A percentile compares a stretch with the other conserved stretches of the same genome.
These are phyloP conservation scores for Annona cherimola DNA, from an alignment of 164 flowering plant genomes.

Conservation along the genomic window DNA sequence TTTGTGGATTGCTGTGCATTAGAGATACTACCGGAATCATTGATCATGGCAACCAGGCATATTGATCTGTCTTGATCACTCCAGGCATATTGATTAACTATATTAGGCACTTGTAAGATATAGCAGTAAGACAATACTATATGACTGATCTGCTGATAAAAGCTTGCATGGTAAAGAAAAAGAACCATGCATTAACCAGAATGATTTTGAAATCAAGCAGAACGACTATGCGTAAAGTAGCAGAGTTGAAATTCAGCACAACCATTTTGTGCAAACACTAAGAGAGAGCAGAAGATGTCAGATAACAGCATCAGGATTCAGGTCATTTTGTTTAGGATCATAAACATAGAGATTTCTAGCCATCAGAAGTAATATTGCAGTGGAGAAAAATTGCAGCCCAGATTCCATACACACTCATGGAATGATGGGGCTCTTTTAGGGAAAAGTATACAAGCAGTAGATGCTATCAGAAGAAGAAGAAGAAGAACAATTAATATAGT, in stretches of 20 bases:
- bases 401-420: too few relatives aligned
- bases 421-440: too few relatives aligned
- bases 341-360: neutral
- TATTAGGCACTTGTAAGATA: neutral
- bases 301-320: too few relatives aligned
- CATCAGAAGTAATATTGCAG: neutral
- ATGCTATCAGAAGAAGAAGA: too few relatives aligned
- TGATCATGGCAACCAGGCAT: neutral
- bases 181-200: too few relatives aligned
- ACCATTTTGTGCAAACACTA: too few relatives aligned
- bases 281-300: too few relatives aligned
- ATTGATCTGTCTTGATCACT: too few relatives aligned
- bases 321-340: too few relatives aligned
- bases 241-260: neutral
- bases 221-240: neutral
- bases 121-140: neutral
- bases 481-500: too few relatives aligned
- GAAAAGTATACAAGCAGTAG: too few relatives aligned
- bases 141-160: neutral
- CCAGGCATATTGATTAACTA: neutral
- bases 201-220: too few relatives aligned
- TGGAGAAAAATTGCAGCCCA: neutral
- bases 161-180: neutral
- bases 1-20: neutral
- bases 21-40: neutral